Percentiles rank a stretch among this genome's conserved stretches.
Conservation (phyloP, 106 monocot species). For the Phalaenopsis equestris region DNA sequence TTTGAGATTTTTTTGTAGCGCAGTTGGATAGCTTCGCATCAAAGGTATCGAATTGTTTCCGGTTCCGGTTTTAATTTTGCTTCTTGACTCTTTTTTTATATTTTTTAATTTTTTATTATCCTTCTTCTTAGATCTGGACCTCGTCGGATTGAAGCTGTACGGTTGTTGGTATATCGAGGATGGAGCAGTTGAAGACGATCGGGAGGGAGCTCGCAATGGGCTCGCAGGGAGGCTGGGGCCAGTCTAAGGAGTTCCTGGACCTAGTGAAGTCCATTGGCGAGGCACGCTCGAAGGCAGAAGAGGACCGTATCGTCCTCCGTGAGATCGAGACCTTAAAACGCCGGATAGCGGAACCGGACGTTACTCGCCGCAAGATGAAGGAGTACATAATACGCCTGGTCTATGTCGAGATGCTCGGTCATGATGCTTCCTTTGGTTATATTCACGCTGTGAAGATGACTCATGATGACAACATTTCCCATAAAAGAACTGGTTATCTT, state of each 20-base stretch:
- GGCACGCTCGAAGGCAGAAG: conserved; percentile 90
- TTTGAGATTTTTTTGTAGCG: not conserved
- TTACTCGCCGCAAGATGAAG: conserved; percentile 90
- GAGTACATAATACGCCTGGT: conserved; percentile 89
- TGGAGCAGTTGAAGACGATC: conserved; percentile 97
- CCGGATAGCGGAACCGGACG: conserved; percentile 77
- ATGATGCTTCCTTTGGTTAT: conserved; percentile 96
- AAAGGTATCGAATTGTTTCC: not conserved
- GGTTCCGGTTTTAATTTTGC: not conserved
- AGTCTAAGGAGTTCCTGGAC: conserved; percentile 96
- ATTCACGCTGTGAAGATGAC: conserved; percentile 99
- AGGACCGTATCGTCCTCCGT: conserved; percentile 85
- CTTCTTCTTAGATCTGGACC: not conserved
- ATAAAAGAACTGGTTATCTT: conserved; percentile 92
- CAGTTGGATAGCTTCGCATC: not conserved
- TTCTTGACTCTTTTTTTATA: not conserved
- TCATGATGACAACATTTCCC: conserved; percentile 69
- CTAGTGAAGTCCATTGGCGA: conserved; percentile 97
- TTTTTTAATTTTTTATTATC: not conserved
- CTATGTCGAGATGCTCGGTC: conserved; percentile 98
- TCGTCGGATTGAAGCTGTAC: not conserved
- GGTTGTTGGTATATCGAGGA: not conserved
- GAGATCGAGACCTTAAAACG: conserved; percentile 82
- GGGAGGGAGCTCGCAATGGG: conserved; percentile 99
- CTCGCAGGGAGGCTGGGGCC: conserved; percentile 79